Base-by-base conservation (phyloP, 495 filamentous ascomycete genomes). In the Pseudoneurospora amorphoporcata region DNA sequence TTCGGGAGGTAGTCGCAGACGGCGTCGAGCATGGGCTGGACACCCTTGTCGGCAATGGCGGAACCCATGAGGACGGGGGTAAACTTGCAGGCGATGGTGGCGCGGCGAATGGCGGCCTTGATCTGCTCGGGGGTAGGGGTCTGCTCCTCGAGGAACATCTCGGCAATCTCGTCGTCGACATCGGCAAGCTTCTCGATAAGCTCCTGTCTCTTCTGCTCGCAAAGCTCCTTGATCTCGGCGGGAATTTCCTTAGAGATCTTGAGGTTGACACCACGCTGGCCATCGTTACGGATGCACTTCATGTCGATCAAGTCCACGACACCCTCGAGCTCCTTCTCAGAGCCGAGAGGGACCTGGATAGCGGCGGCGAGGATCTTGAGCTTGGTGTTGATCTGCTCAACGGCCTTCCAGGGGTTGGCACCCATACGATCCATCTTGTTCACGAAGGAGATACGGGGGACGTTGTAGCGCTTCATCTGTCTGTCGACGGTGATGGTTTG, bases 381-480 rank as follows among this genome's bases (percentile, higher is more conserved):
- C 83, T 98, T 98, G 76, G 88, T 88, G 82, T 97, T 98, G 84
- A 99, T 98, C 85, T 97, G 93, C 32, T 98, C 95, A 65, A 98
- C 89, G 2, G 94, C 94, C 83, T 96, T 97, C 89, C 95, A 99
- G 3, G 96, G 96, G 79, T 99, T 98, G 72, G 96, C 93, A 68
- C 96, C 96, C 90, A 97, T 97, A 72, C 96, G 93, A 78, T 99
- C 96, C 96, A 99, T 99, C 87, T 99, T 99, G 85, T 99, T 99
- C 76, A 99, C 87, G 80, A 99, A 99, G 71, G 91, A 94, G 76
- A 99, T 92, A 73, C 96, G 87, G 41, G 96, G 96, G 69, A 99
- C 89, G 78, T 98, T 97, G 84, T 99, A 99, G 69, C 96, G 89
- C 84, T 92, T 91, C 96, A 99, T 99, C 85, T 99, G 96, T 73